Evolutionary conservation across 305 asterid species (phyloP).

Genomic region (Fraxinus latifolia): DNA sequence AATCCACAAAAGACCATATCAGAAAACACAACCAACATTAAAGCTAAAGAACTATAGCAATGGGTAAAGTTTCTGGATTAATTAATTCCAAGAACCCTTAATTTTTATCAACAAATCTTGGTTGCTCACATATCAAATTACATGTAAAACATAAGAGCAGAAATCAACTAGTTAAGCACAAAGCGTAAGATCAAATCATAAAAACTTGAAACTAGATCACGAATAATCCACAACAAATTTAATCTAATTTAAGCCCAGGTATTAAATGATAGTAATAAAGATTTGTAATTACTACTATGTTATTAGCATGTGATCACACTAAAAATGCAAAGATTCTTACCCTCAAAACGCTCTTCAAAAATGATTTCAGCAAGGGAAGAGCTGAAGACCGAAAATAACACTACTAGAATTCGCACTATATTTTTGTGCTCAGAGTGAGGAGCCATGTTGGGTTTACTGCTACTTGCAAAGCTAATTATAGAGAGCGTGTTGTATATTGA

Average conservation of each 20-base stretch:
- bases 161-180: background rate
- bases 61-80: background rate
- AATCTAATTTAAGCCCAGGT: background rate
- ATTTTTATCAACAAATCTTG: background rate
- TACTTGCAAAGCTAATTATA: slow-evolving; percentile 27
- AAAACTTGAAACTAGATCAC: background rate
- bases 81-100: slow-evolving; percentile 2
- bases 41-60: background rate
- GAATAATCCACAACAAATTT: background rate
- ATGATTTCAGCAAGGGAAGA: slow-evolving; percentile 63
- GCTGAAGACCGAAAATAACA: slow-evolving; percentile 29
- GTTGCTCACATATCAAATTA: background rate
- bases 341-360: slow-evolving; percentile 87
- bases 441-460: slow-evolving; percentile 18
- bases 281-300: background rate
- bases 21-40: background rate
- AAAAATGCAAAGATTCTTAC: slow-evolving; percentile 26
- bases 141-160: background rate
- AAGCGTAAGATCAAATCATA: background rate
- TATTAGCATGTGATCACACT: background rate
- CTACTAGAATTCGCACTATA: slow-evolving; percentile 7
- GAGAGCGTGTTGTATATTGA: background rate
- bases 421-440: slow-evolving; percentile 29
- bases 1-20: background rate
- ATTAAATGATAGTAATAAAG: too few relatives aligned